A percentile compares a stretch with the other conserved stretches of the same genome.
Evolutionary conservation across 352 stramenopile species (phyloP).

Genomic region (Phytopythium aichiense): DNA sequence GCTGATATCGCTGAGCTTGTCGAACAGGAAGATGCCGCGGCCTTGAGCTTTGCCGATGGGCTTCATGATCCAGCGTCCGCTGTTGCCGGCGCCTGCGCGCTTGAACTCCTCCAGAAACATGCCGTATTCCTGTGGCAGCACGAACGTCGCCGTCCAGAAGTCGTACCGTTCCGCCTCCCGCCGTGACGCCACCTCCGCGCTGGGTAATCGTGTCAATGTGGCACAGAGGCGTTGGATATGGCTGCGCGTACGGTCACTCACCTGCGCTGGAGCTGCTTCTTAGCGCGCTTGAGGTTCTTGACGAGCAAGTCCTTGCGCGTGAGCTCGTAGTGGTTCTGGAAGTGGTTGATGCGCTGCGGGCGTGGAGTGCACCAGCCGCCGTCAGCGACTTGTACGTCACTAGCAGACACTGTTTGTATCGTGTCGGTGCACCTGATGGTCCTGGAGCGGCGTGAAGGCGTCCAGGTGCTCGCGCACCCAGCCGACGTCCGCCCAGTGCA

Average conservation of each 20-base stretch:
- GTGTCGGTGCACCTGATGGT: slow-evolving; percentile 51
- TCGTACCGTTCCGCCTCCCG: slow-evolving; percentile 47
- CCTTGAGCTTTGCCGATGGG: slow-evolving; percentile 89
- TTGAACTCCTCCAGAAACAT: slow-evolving; percentile 96
- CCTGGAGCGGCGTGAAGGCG: slow-evolving; percentile 31
- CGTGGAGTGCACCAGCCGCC: slow-evolving; percentile 10
- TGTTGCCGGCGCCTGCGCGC: slow-evolving; percentile 32
- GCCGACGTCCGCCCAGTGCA: slow-evolving; percentile 88
- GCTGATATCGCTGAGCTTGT: slow-evolving; percentile 90
- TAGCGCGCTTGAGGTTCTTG: slow-evolving; percentile 93
- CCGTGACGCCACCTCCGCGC: neutral
- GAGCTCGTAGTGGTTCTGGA: slow-evolving; percentile 63
- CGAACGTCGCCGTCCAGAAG: slow-evolving; percentile 92
- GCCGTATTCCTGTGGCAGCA: slow-evolving; percentile 91
- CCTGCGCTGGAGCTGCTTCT: slow-evolving; percentile 56
- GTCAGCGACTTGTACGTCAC: slow-evolving; percentile 74
- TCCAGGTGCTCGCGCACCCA: slow-evolving; percentile 91
- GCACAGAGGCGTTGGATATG: slow-evolving; percentile 2
- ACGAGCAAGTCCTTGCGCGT: slow-evolving; percentile 93
- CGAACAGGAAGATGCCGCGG: slow-evolving; percentile 95
- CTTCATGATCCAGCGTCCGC: slow-evolving; percentile 97
- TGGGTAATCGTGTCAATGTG: slow-evolving; percentile 82
- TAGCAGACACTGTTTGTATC: neutral
- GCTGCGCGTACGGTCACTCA: slow-evolving; percentile 57
- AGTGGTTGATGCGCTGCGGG: slow-evolving; percentile 90